These are phyloP conservation scores for Lagenaria siceraria DNA, from an alignment of 306 rosid genomes.

Conservation along the genomic window DNA sequence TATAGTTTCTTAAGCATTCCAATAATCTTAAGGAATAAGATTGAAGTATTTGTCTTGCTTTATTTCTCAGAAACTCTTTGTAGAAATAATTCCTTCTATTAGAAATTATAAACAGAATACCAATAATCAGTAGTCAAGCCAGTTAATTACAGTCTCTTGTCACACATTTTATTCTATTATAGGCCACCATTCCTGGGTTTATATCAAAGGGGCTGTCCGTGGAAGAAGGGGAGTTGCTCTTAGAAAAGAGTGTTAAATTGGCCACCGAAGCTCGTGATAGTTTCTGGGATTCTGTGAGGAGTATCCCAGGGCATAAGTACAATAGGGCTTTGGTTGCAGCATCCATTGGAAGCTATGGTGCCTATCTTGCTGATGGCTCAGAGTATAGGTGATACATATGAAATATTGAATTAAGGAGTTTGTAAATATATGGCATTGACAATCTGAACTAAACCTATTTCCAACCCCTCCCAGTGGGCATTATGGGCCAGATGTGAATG, in stretches of 20 bases:
- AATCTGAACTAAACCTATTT: background rate
- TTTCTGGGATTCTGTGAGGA: constrained; percentile 45
- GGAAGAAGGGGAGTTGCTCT: constrained; percentile 53
- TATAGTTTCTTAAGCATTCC: background rate
- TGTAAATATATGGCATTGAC: background rate
- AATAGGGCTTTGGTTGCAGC: constrained; percentile 74
- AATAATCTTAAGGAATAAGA: background rate
- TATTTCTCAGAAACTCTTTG: background rate
- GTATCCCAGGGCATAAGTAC: constrained; percentile 27
- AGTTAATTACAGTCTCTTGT: background rate
- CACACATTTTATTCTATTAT: background rate
- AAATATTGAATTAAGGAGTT: background rate
- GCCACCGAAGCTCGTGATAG: constrained; percentile 76
- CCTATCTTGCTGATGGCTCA: constrained; percentile 95
- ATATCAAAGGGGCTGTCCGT: constrained; percentile 51
- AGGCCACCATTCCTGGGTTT: constrained; percentile 82
- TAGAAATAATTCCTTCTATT: background rate
- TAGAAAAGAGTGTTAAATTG: constrained; percentile 56
- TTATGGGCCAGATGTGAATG: constrained; percentile 47
- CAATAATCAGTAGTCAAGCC: background rate
- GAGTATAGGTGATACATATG: constrained; percentile 52
- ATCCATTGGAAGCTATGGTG: constrained; percentile 90
- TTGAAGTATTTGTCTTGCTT: background rate
- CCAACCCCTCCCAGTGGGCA: constrained; percentile 31
- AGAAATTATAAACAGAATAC: background rate